phyloP scores from a whole-genome alignment of 140 eudicot species.

The Stevia rebaudiana region DNA sequence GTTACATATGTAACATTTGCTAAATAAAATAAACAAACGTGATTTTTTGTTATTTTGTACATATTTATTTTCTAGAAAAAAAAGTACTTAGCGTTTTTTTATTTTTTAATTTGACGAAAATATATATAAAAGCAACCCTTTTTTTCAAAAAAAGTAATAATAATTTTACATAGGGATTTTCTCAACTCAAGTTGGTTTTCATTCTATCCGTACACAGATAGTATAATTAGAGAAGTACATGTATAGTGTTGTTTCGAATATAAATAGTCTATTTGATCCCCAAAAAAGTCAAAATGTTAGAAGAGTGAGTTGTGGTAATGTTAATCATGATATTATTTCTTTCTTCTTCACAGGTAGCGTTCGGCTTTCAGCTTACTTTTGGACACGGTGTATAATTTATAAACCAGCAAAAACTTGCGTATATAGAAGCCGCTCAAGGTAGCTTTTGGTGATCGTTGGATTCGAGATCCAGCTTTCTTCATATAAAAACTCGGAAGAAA shows the following conservation, averaged over 20 bases:
- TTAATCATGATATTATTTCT: background rate
- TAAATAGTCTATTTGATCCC: background rate
- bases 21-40: too few relatives aligned
- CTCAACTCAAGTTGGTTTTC: too few relatives aligned
- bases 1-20: too few relatives aligned
- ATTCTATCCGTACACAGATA: too few relatives aligned
- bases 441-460: conserved; percentile 14
- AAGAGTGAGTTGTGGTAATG: background rate
- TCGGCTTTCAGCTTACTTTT: conserved; percentile 11
- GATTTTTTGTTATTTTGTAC: too few relatives aligned
- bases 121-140: too few relatives aligned
- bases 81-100: too few relatives aligned
- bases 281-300: background rate
- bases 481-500: conserved; percentile 11
- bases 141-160: too few relatives aligned
- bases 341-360: conserved; percentile 5
- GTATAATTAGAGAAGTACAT: background rate
- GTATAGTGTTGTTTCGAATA: background rate
- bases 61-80: too few relatives aligned
- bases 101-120: too few relatives aligned
- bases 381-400: conserved; percentile 12
- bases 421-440: conserved; percentile 20
- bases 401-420: conserved; percentile 10
- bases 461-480: conserved; percentile 17
- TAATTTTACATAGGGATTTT: too few relatives aligned